Evolutionary conservation across 768 basidiomycete species (phyloP).

Genomic region (Crassisporium funariophilum): DNA sequence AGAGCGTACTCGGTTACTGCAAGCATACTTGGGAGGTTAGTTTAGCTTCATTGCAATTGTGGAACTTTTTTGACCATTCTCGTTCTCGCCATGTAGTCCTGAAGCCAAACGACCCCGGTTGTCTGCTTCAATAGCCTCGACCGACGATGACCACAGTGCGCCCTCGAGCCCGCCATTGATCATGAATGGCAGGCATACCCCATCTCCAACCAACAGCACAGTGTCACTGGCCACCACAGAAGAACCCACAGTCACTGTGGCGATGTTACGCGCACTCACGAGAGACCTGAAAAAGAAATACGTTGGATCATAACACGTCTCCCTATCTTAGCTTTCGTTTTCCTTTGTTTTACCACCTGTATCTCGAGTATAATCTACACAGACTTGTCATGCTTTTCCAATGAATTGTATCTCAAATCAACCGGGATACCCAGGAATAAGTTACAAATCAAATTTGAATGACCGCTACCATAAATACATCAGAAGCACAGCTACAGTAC

Average conservation of each 20-base stretch:
- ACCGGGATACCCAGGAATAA: too few species aligned
- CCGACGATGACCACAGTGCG: slow-evolving; percentile 34
- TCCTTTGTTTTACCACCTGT: slow-evolving; percentile 8
- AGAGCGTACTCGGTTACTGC: slow-evolving; percentile 44
- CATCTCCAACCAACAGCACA: slow-evolving; percentile 50
- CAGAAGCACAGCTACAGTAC: too few species aligned
- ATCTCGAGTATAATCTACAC: too few species aligned
- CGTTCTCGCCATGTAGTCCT: slow-evolving; percentile 17
- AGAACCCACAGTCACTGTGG: slow-evolving; percentile 52
- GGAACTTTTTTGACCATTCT: background rate
- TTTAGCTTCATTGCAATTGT: slow-evolving; percentile 3
- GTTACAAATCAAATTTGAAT: too few species aligned
- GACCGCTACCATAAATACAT: too few species aligned
- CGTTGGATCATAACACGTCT: slow-evolving; percentile 20
- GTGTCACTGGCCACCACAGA: slow-evolving; percentile 37
- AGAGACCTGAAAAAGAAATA: slow-evolving; percentile 56
- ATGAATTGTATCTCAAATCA: too few species aligned
- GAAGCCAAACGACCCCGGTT: slow-evolving; percentile 47
- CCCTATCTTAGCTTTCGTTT: too few species aligned
- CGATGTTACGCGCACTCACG: slow-evolving; percentile 66
- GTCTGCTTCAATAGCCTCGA: slow-evolving; percentile 34
- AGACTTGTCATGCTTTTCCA: too few species aligned
- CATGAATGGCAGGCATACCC: slow-evolving; percentile 39
- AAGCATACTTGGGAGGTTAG: slow-evolving; percentile 41
- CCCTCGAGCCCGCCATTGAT: slow-evolving; percentile 36